Evolutionary conservation across 208 protist species (phyloP).

Genomic region (Leishmania lainsoni): DNA sequence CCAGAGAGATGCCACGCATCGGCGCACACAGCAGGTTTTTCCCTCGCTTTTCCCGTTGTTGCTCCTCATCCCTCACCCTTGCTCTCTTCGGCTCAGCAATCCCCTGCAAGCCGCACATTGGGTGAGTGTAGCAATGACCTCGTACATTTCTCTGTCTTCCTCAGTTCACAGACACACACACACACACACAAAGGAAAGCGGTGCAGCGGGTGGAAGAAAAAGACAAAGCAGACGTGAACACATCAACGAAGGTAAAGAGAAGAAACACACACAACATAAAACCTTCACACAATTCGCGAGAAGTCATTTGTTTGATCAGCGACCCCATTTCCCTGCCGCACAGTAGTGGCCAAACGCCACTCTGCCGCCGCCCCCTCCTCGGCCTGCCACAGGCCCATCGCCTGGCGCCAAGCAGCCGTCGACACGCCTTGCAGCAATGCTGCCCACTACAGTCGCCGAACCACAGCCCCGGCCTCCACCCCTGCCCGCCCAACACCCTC

Average conservation of each 20-base stretch:
- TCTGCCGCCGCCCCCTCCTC: not conserved
- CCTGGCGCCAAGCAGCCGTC: not conserved
- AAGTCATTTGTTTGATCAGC: not conserved
- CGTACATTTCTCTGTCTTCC: not conserved
- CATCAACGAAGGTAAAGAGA: not conserved
- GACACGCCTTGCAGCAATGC: not conserved
- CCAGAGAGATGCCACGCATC: not conserved
- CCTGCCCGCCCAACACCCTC: no score
- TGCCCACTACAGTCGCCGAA: no score
- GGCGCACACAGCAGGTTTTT: not conserved
- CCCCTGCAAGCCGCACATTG: not conserved
- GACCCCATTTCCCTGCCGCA: not conserved
- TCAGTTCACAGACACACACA: not conserved
- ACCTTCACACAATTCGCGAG: not conserved
- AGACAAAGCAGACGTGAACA: not conserved
- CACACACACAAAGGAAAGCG: constrained; percentile 4
- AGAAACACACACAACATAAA: constrained; percentile 1
- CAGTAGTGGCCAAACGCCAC: not conserved
- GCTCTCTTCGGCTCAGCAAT: not conserved
- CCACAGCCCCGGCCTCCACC: no score
- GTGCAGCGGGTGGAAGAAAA: not conserved
- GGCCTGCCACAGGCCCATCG: not conserved
- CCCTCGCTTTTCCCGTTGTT: not conserved
- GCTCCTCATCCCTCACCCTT: not conserved
- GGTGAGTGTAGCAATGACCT: not conserved